These are phyloP conservation scores for Alternaria dauci DNA, from an alignment of 2,329 filamentous ascomycete genomes.

Conservation along the genomic window DNA sequence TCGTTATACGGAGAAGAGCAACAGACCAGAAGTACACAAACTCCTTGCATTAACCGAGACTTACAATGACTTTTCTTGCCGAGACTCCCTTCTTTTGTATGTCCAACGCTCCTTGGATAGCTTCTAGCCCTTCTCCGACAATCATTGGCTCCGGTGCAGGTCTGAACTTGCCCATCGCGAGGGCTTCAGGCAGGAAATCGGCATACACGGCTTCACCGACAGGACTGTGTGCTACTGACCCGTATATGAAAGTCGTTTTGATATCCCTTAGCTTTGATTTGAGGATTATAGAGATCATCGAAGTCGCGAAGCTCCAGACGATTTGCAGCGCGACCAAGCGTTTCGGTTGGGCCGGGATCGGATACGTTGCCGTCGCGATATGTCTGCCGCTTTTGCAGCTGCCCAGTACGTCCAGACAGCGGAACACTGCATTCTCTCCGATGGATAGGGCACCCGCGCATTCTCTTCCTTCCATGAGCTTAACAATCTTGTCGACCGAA, in stretches of 20 bases:
- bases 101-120: conserved; percentile 30
- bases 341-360: not conserved
- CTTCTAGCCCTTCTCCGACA: conserved; percentile 27
- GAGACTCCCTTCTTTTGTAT: conserved; percentile 2
- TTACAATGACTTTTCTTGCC: conserved; percentile 6
- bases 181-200: conserved; percentile 22
- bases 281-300: not conserved
- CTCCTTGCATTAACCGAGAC: not conserved
- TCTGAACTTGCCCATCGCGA: conserved; percentile 18
- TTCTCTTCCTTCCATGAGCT: conserved; percentile 44
- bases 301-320: not conserved
- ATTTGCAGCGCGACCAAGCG: conserved; percentile 5
- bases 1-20: not conserved
- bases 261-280: conserved; percentile 1
- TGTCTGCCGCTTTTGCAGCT: not conserved
- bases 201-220: conserved; percentile 8
- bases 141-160: conserved; percentile 26
- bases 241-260: conserved; percentile 1
- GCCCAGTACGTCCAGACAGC: not conserved
- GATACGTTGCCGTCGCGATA: not conserved
- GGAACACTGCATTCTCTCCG: conserved; percentile 16
- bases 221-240: not conserved
- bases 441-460: conserved; percentile 50
- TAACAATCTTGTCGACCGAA: conserved; percentile 44
- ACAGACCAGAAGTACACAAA: not conserved